phyloP scores from a whole-genome alignment of 2,329 filamentous ascomycete genomes.

The Raffaelea arxii region DNA sequence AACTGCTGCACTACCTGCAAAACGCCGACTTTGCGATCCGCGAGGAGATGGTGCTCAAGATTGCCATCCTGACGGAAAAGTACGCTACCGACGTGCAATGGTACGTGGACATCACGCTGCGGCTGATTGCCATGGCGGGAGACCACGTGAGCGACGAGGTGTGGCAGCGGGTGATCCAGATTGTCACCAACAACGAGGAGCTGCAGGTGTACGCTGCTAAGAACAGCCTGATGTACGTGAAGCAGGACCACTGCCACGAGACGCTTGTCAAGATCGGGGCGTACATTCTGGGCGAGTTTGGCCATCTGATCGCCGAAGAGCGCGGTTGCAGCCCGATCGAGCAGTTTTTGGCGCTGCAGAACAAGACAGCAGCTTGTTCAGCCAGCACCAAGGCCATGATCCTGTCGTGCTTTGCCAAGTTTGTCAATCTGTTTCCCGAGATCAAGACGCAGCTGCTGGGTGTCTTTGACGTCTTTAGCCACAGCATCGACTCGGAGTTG shows the following conservation, averaged over 20 bases:
- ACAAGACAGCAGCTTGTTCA: conserved; percentile 81
- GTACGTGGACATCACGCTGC: conserved; percentile 96
- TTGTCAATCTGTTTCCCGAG: conserved; percentile 94
- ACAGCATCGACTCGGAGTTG: conserved; percentile 88
- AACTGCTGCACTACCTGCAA: conserved; percentile 88
- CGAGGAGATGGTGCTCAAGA: conserved; percentile 98
- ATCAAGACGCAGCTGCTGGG: conserved; percentile 92
- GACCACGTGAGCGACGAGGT: conserved; percentile 99
- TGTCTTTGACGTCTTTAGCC: conserved; percentile 85
- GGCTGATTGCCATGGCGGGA: conserved; percentile 90
- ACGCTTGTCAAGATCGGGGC: conserved; percentile 96
- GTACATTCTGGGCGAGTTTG: conserved; percentile 93
- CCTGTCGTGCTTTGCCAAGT: conserved; percentile 92
- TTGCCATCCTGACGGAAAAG: conserved; percentile 95
- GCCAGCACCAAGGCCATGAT: conserved; percentile 89
- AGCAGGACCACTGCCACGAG: conserved; percentile 89
- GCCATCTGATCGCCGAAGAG: conserved; percentile 89
- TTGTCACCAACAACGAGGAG: conserved; percentile 98
- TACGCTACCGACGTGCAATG: conserved; percentile 98
- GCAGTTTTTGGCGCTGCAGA: conserved; percentile 86
- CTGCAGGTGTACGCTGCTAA: conserved; percentile 93
- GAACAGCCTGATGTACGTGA: conserved; percentile 85
- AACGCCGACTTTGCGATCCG: conserved; percentile 96
- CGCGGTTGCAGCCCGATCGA: conserved; percentile 91
- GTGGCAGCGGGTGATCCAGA: conserved; percentile 97